Evolutionary conservation across 306 rosid species (phyloP).

Genomic region (Betula pendula): DNA sequence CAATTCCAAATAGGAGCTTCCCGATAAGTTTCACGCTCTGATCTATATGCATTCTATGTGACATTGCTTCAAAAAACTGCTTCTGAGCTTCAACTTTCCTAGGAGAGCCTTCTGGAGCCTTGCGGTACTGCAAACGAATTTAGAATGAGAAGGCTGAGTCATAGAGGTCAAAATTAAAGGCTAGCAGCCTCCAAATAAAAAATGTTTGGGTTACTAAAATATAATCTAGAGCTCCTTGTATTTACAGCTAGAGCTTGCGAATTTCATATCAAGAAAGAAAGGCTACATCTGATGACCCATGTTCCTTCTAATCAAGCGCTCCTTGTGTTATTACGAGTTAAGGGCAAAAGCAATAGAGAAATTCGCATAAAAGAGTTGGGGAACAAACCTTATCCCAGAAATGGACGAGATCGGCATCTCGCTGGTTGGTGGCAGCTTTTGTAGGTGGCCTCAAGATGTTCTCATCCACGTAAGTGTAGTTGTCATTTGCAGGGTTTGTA

Average conservation of each 20-base stretch:
- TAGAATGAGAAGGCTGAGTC: constrained; percentile 23
- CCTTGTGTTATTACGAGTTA: neutral
- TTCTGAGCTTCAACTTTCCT: constrained; percentile 76
- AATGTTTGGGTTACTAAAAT: neutral
- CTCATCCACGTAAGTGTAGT: constrained; percentile 61
- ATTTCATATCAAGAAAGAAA: neutral
- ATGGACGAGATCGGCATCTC: constrained; percentile 96
- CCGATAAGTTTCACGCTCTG: constrained; percentile 69
- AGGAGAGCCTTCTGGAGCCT: constrained; percentile 79
- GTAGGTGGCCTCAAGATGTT: constrained; percentile 63
- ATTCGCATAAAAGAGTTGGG: neutral
- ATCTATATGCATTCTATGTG: constrained; percentile 85
- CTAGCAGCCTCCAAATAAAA: neutral
- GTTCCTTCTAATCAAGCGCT: neutral
- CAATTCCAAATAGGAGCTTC: constrained; percentile 77
- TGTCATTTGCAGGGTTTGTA: constrained; percentile 91
- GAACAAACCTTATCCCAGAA: constrained; percentile 87
- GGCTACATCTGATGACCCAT: neutral
- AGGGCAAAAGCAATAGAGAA: constrained; percentile 17
- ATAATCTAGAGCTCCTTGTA: neutral
- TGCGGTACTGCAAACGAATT: constrained; percentile 61
- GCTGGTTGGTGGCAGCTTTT: constrained; percentile 71
- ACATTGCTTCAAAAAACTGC: constrained; percentile 82
- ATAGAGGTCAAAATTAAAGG: neutral
- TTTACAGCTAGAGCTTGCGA: neutral